phyloP scores from a whole-genome alignment of 1,139 yeast genomes.

The Zygoascus hellenicus region DNA sequence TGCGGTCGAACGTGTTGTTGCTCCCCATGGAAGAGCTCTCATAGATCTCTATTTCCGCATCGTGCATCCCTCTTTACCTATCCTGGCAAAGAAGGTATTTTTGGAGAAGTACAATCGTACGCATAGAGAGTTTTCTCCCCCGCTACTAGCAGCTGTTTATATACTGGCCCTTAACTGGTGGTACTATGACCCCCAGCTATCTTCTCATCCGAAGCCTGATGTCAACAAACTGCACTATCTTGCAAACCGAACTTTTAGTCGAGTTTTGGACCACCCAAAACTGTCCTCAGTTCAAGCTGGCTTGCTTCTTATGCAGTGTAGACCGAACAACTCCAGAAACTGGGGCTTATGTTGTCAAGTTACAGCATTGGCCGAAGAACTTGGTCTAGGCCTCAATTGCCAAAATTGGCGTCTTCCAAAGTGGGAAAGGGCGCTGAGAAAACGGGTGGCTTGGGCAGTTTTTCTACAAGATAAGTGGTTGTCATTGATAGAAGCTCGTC shows the following conservation, averaged over 20 bases:
- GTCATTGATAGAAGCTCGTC: constrained; percentile 68
- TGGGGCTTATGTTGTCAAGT: constrained; percentile 88
- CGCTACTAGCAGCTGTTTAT: constrained; percentile 42
- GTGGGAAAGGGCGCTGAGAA: constrained; percentile 85
- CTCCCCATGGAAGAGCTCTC: constrained; percentile 40
- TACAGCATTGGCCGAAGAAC: constrained; percentile 76
- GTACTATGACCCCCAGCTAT: constrained; percentile 35
- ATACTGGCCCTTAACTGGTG: constrained; percentile 42
- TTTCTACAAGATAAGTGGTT: constrained; percentile 88
- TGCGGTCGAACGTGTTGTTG: constrained; percentile 38
- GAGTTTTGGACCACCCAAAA: constrained; percentile 39
- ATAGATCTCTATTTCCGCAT: constrained; percentile 39
- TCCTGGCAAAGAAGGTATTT: constrained; percentile 40
- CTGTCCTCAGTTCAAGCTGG: constrained; percentile 43
- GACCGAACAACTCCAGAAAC: constrained; percentile 51
- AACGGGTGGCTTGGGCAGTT: constrained; percentile 89
- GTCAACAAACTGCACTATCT: constrained; percentile 34
- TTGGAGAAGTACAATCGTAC: constrained; percentile 42
- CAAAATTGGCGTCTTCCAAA: constrained; percentile 83
- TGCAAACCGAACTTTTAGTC: constrained; percentile 37
- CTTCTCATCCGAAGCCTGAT: constrained; percentile 33
- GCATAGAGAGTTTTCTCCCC: constrained; percentile 43
- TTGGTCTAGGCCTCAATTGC: constrained; percentile 82
- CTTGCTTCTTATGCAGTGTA: constrained; percentile 37
- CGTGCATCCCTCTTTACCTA: constrained; percentile 42